Evolutionary conservation across 2,329 filamentous ascomycete species (phyloP).

Genomic region (Talaromyces sp.): DNA sequence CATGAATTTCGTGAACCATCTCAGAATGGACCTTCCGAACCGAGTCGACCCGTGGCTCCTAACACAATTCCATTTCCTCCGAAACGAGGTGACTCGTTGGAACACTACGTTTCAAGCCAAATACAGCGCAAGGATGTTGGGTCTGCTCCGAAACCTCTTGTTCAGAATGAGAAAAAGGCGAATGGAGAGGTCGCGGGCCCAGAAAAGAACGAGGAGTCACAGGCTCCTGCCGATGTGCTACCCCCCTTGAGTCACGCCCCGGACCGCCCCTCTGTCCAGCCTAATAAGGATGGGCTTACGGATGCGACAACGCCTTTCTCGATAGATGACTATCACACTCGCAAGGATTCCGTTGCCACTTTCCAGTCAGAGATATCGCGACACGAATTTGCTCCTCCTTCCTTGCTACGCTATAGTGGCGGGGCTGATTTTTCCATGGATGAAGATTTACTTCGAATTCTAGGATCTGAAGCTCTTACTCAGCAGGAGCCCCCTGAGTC

Average conservation of each 20-base stretch:
- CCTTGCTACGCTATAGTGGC: conserved; percentile 66
- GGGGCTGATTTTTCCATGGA: conserved; percentile 90
- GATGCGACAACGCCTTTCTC: neutral
- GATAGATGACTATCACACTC: conserved; percentile 19
- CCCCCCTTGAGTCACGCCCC: conserved; percentile 1
- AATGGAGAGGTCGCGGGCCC: neutral
- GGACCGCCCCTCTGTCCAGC: conserved; percentile 19
- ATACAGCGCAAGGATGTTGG: conserved; percentile 62
- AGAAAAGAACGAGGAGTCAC: conserved; percentile 2
- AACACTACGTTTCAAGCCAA: conserved; percentile 43
- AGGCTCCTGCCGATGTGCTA: conserved; percentile 3
- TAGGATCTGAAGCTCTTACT: conserved; percentile 63
- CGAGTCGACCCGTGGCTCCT: conserved; percentile 27
- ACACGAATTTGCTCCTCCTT: conserved; percentile 55
- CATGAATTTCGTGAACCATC: conserved; percentile 52
- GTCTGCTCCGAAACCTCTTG: conserved; percentile 6
- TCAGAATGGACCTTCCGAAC: conserved; percentile 48
- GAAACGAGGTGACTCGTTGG: conserved; percentile 58
- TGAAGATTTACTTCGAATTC: conserved; percentile 87
- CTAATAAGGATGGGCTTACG: conserved; percentile 41
- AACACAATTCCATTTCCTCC: conserved; percentile 37
- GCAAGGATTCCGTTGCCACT: conserved; percentile 48
- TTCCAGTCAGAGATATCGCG: conserved; percentile 31
- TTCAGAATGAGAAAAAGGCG: neutral
- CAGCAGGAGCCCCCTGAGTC: conserved; percentile 57